Base-by-base conservation (phyloP, 139 green algal species). In the Closterium sp. region DNA sequence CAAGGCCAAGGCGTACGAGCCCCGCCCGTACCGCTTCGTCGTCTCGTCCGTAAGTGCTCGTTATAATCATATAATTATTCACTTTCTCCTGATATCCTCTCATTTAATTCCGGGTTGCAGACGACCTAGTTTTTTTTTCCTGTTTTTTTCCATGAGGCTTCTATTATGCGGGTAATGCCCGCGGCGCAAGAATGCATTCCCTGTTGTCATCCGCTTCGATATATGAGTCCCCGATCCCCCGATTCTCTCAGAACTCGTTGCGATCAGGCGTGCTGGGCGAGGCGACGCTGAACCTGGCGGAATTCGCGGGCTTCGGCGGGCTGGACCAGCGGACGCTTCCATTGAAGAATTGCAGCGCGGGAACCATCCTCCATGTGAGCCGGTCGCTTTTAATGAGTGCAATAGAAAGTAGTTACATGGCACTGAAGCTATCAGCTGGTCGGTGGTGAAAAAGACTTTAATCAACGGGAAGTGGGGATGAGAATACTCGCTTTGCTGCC, bases 301-400 rank as follows among this genome's bases (percentile, higher is more conserved):
- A 93, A 33, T 93, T 87, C 19, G 69, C 3, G 31, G 87, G 64
- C 10, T 89, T 66, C 33, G 12, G n/a, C 30, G 88, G 88, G 34
- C 25, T 93, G 36, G 90, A 93, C 55, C 64, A 91, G 33, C 43
- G 90, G 10, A 33, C 69, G 19, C 55, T 93, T 43, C 31, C 87
- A 2, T 89, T 93, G 25, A 28, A 31, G 30, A 86, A 93, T 31
- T 93, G 90, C 87, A 66, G 23, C n/a, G 87, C 90, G 28, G 90
- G 90, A 32, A 93, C 90, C 23, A 34, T 93, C 21, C 87, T 93
- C 6, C 90, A 93, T 85, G 90, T 93, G 87, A 92, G 84, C 1
- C 30, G 25, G 43, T 16, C 23, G 43, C 9, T 69, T 16, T n/a
- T n/a, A n/a, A n/a, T n/a, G n/a, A n/a, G n/a, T n/a, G n/a, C n/a